Evolutionary conservation across 768 basidiomycete genomes (phyloP).

Genomic region (Boletus sp.): DNA sequence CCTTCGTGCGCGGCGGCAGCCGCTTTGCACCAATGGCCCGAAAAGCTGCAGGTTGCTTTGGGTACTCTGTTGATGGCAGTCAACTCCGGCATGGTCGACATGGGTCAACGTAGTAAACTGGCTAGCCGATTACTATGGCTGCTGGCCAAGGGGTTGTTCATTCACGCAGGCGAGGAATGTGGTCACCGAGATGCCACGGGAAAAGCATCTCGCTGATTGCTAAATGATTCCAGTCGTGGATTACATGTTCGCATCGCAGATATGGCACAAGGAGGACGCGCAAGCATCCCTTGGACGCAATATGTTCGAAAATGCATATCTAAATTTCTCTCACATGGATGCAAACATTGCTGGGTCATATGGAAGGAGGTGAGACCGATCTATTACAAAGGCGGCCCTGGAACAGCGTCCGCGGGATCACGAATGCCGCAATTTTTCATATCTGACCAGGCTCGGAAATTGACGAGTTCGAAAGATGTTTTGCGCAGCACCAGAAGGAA

Average conservation of each 20-base stretch:
- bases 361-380: neutral
- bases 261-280: neutral
- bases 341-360: neutral
- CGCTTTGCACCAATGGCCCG: neutral
- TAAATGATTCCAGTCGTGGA: neutral
- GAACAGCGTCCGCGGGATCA: too few relatives aligned
- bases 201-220: constrained; percentile 1
- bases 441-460: too few relatives aligned
- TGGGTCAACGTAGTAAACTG: constrained; percentile 1
- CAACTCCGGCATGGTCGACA: neutral
- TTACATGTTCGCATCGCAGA: constrained; percentile 3
- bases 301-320: constrained; percentile 5
- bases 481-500: too few relatives aligned
- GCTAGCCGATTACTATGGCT: constrained; percentile 4
- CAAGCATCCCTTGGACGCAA: neutral
- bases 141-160: neutral
- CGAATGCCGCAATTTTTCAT: too few relatives aligned
- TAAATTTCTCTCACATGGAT: constrained; percentile 18
- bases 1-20: constrained; percentile 2
- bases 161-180: neutral
- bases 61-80: neutral
- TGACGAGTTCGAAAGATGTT: too few relatives aligned
- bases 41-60: neutral
- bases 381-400: too few relatives aligned
- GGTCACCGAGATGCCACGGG: neutral